Conservation (phyloP, 2,329 filamentous ascomycete species). For the Alternaria brassicicola region DNA sequence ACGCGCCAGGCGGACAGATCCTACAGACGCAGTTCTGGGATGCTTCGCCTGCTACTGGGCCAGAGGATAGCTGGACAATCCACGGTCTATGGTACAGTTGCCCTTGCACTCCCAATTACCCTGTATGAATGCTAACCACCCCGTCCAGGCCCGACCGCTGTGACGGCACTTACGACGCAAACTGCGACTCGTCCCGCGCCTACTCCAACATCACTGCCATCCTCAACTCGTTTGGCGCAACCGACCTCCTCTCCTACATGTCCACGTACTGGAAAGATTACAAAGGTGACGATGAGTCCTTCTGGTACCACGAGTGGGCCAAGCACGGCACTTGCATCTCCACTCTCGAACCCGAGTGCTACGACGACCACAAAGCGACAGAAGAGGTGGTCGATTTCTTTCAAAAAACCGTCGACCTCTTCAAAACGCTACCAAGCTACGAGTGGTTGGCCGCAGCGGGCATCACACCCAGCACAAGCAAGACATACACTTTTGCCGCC, state of each 20-base stretch:
- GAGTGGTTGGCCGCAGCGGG: conserved; percentile 66
- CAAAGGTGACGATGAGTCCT: conserved; percentile 65
- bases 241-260: conserved; percentile 69
- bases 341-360: conserved; percentile 70
- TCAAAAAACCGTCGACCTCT: conserved; percentile 67
- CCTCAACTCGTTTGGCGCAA: conserved; percentile 60
- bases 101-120: background rate
- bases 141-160: conserved; percentile 59
- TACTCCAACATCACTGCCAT: conserved; percentile 72
- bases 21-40: conserved; percentile 83
- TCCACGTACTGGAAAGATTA: conserved; percentile 74
- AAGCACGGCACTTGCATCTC: conserved; percentile 77
- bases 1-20: conserved; percentile 72
- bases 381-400: conserved; percentile 75
- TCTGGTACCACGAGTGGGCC: conserved; percentile 75
- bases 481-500: conserved; percentile 64
- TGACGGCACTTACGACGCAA: conserved; percentile 71
- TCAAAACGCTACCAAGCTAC: conserved; percentile 71
- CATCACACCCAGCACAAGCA: conserved; percentile 59
- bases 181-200: conserved; percentile 66
- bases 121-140: background rate
- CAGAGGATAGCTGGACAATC: conserved; percentile 73
- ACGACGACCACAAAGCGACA: conserved; percentile 61
- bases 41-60: conserved; percentile 67
- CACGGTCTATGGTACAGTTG: conserved; percentile 68